phyloP scores from a whole-genome alignment of 2,329 filamentous ascomycete species.

The Blastomyces gilchristii region DNA sequence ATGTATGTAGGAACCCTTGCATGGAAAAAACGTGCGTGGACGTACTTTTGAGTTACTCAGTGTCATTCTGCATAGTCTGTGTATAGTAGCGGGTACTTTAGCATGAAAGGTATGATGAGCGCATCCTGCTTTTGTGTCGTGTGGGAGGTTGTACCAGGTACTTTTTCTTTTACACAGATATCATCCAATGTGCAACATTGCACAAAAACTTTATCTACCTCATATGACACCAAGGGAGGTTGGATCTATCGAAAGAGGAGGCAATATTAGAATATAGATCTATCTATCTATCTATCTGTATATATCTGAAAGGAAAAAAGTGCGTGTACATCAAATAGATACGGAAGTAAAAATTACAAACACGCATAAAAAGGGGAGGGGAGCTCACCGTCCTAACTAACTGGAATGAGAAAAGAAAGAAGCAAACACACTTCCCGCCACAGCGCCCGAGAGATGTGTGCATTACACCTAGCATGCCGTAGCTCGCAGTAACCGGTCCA shows the following conservation, averaged over 20 bases:
- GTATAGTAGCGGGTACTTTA: neutral
- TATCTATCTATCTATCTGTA: neutral
- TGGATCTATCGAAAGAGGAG: neutral
- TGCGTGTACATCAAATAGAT: neutral
- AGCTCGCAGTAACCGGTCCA: neutral
- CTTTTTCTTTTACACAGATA: neutral
- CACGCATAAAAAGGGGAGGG: neutral
- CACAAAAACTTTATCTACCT: neutral
- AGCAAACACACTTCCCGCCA: too few relatives aligned
- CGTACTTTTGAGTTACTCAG: neutral
- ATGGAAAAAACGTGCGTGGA: neutral
- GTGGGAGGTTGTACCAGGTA: neutral
- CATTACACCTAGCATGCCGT: neutral
- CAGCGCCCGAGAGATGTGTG: neutral
- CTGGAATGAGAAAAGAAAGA: neutral
- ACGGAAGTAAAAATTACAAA: neutral
- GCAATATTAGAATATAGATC: neutral
- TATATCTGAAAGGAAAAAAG: neutral
- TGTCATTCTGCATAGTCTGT: neutral
- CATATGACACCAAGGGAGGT: neutral
- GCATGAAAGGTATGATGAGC: neutral
- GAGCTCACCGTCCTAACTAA: neutral
- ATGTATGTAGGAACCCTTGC: slow-evolving; percentile 3
- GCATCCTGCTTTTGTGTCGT: neutral
- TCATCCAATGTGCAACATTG: neutral